A percentile compares a stretch with the other conserved stretches of the same genome.
phyloP scores from a whole-genome alignment of 1,284 basidiomycete species.

The Phellopilus nigrolimitatus region DNA sequence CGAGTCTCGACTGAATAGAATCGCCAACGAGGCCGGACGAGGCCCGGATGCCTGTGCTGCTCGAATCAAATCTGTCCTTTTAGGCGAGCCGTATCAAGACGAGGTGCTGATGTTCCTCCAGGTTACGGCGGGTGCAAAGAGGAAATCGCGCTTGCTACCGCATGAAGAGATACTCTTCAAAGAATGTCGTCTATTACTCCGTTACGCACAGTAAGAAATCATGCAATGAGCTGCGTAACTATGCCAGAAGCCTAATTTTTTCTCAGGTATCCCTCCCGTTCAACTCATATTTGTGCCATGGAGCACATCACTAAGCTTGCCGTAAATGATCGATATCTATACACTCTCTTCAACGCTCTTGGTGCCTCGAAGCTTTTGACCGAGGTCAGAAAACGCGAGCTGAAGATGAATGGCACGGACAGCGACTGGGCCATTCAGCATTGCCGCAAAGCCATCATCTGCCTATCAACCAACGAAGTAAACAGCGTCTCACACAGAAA shows the following conservation, averaged over 20 bases:
- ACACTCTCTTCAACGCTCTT: neutral
- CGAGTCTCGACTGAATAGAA: neutral
- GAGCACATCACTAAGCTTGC: neutral
- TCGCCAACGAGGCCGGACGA: neutral
- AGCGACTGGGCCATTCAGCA: neutral
- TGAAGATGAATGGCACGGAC: neutral
- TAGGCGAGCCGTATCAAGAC: neutral
- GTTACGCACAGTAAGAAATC: neutral
- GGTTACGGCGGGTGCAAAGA: neutral
- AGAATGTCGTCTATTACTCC: neutral
- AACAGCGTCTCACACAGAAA: neutral
- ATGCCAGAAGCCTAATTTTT: no score
- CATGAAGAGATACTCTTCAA: neutral
- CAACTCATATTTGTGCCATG: neutral
- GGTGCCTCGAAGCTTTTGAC: neutral
- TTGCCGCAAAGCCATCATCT: conserved; percentile 3
- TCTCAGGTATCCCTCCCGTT: neutral
- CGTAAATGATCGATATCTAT: neutral
- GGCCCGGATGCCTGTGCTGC: neutral
- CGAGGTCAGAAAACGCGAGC: neutral
- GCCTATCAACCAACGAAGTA: neutral
- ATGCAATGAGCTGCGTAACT: no score
- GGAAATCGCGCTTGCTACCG: neutral
- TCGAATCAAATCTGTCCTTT: neutral
- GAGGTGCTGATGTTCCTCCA: neutral